phyloP scores from a whole-genome alignment of 2,329 filamentous ascomycete genomes.

The Sporothrix protearum region DNA sequence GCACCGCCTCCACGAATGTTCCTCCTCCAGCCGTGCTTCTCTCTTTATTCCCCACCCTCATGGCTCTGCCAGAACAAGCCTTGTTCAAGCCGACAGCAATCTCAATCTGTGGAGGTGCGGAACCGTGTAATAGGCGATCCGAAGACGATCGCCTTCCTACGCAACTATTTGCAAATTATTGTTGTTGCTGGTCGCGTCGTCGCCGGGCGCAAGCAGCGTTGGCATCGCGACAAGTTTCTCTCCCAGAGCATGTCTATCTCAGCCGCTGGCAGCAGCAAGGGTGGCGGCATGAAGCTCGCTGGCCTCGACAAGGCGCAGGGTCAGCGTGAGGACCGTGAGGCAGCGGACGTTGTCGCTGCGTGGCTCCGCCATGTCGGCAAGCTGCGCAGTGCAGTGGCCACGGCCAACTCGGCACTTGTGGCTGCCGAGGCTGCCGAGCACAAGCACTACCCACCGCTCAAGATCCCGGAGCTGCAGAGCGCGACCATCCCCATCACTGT shows the following conservation, averaged over 20 bases:
- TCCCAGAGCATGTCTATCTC: conserved; percentile 88
- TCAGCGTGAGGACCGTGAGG: conserved; percentile 81
- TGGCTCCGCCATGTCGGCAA: conserved; percentile 76
- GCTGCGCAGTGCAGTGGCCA: conserved; percentile 67
- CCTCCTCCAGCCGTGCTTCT: conserved; percentile 83
- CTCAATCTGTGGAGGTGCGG: conserved; percentile 55
- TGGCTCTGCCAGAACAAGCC: conserved; percentile 60
- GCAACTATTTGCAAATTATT: conserved; percentile 60
- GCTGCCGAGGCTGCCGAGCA: conserved; percentile 27
- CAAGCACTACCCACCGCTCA: conserved; percentile 37
- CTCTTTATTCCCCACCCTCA: conserved; percentile 67
- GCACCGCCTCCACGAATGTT: conserved; percentile 70
- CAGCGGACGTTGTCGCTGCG: conserved; percentile 66
- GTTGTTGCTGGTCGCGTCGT: conserved; percentile 74
- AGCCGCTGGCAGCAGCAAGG: conserved; percentile 59
- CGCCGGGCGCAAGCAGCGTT: conserved; percentile 78
- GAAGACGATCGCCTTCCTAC: conserved; percentile 59
- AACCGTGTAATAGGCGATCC: conserved; percentile 62
- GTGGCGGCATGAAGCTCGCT: conserved; percentile 82
- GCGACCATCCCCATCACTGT: conserved; percentile 66
- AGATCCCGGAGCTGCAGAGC: conserved; percentile 63
- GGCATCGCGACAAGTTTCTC: conserved; percentile 84
- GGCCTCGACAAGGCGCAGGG: conserved; percentile 79
- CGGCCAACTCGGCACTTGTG: conserved; percentile 51
- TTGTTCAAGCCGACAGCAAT: conserved; percentile 64